Evolutionary conservation across 768 basidiomycete genomes (phyloP).

Genomic region (Suillus tomentosus): DNA sequence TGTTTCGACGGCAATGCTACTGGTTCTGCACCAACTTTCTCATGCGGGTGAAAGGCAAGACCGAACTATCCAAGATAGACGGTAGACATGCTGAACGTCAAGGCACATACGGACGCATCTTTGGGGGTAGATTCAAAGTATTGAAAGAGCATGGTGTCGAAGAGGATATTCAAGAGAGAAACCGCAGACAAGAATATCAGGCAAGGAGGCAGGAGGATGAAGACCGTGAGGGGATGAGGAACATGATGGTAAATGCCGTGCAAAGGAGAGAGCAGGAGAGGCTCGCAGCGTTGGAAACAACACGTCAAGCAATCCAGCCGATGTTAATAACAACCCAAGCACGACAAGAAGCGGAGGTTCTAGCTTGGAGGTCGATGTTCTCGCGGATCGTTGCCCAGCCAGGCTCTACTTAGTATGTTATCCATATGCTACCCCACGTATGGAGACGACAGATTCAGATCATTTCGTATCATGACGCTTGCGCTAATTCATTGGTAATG

Average conservation of each 20-base stretch:
- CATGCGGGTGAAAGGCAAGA: neutral
- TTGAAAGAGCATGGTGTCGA: neutral
- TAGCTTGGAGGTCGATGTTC: slow-evolving; percentile 1
- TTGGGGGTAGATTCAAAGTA: neutral
- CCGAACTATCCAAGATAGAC: neutral
- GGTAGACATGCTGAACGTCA: slow-evolving; percentile 3
- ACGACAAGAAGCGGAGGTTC: neutral
- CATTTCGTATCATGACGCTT: neutral
- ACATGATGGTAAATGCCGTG: neutral
- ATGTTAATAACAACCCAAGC: slow-evolving; percentile 4
- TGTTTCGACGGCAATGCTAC: slow-evolving; percentile 13
- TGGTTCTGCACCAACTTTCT: slow-evolving; percentile 14
- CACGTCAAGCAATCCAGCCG: slow-evolving; percentile 2
- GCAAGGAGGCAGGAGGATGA: slow-evolving; percentile 1
- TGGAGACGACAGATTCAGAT: neutral
- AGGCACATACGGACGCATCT: neutral
- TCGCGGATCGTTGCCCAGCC: neutral
- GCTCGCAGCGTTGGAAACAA: neutral
- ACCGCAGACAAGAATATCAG: neutral
- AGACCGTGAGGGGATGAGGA: neutral
- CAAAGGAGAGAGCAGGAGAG: slow-evolving; percentile 8
- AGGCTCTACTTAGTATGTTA: neutral
- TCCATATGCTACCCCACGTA: neutral
- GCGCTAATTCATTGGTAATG: neutral
- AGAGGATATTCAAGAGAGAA: neutral